Conservation (phyloP, 345 rosid genomes). For the Iberis pinnata region DNA sequence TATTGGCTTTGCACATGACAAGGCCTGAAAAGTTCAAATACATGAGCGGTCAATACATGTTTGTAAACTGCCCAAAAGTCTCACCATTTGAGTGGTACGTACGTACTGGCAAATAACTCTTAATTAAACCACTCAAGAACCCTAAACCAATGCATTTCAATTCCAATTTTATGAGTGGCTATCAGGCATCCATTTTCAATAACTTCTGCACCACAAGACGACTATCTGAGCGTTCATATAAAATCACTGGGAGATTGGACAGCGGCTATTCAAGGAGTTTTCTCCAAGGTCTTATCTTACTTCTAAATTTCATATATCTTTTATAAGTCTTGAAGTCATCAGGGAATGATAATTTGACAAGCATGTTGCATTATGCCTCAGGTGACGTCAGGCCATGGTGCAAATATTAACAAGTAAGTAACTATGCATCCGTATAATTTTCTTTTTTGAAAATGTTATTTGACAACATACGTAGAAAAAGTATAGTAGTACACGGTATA, state of each 20-base stretch:
- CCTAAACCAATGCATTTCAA: conserved; percentile 6
- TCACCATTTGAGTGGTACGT: conserved; percentile 70
- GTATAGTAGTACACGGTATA: not conserved
- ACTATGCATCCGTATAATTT: not conserved
- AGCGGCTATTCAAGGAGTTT: conserved; percentile 50
- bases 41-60: conserved; percentile 92
- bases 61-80: conserved; percentile 64
- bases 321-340: not conserved
- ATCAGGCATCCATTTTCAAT: conserved; percentile 96
- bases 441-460: not conserved
- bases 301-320: not conserved
- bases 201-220: conserved; percentile 82
- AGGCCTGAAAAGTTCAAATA: conserved; percentile 72
- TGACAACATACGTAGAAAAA: not conserved
- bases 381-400: conserved; percentile 16
- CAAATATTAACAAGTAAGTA: conserved; percentile 16
- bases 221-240: conserved; percentile 75
- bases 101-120: conserved; percentile 5
- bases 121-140: not conserved
- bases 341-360: not conserved
- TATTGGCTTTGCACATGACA: conserved; percentile 59
- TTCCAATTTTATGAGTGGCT: not conserved
- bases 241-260: conserved; percentile 85
- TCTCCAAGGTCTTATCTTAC: conserved; percentile 44
- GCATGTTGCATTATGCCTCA: conserved; percentile 5